Evolutionary conservation across 495 filamentous ascomycete species (phyloP).

Genomic region (Massariosphaeria phaeospora): DNA sequence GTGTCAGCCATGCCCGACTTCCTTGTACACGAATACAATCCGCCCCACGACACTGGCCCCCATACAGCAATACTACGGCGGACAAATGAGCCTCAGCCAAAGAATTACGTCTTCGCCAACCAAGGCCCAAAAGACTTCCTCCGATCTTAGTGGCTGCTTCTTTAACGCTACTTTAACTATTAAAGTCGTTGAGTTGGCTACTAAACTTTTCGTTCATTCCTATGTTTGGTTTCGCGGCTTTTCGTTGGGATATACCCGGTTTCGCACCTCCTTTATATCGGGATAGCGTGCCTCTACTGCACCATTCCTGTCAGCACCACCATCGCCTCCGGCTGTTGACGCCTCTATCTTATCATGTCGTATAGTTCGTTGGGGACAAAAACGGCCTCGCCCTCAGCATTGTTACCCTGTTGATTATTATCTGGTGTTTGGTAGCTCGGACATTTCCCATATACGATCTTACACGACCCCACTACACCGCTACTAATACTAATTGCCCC

Average conservation of each 20-base stretch:
- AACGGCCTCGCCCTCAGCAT: neutral
- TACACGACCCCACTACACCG: neutral
- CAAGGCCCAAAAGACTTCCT: conserved; percentile 31
- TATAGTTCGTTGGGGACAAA: neutral
- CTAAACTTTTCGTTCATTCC: neutral
- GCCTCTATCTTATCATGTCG: neutral
- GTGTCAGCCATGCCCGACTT: conserved; percentile 29
- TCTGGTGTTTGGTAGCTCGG: neutral
- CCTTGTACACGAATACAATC: conserved; percentile 29
- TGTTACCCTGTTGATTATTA: neutral
- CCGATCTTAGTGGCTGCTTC: neutral
- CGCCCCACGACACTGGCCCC: conserved; percentile 10
- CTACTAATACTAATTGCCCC: conserved; percentile 7
- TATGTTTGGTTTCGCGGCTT: conserved; percentile 7
- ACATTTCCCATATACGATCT: neutral
- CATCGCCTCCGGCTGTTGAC: neutral
- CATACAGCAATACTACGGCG: conserved; percentile 6
- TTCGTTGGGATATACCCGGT: conserved; percentile 21
- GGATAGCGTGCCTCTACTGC: conserved; percentile 1
- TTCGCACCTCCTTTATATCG: neutral
- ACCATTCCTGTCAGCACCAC: neutral
- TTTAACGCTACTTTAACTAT: too few relatives aligned
- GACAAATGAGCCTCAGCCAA: conserved; percentile 20
- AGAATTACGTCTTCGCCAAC: conserved; percentile 33
- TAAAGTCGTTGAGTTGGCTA: neutral